Evolutionary conservation across 768 basidiomycete genomes (phyloP), one percentile per base, ranked within the genome.

Genomic region (Stropharia rugosoannulata): DNA sequence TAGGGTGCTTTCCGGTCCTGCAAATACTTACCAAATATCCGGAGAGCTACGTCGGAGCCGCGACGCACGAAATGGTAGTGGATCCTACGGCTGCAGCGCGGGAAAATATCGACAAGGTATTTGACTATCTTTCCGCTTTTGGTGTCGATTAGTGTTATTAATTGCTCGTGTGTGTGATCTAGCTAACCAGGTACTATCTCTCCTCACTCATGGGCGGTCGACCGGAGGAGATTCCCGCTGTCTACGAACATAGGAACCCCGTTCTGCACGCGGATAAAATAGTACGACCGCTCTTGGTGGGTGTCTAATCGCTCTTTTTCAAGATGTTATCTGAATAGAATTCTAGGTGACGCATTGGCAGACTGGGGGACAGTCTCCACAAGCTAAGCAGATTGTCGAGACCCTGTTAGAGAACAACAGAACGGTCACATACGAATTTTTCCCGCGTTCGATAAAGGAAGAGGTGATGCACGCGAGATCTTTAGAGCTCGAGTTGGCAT

Each of bases 201-300:
- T 22, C 42, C 25, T 43, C 38, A 22, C 51, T 52, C n/a, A 52
- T 52, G 51, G 51, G 51, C 35, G 51, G 51, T 9, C 32, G 41
- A 13, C 51, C 51, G 19, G 42, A 52, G 41, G 41, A 52, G 42
- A 36, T 52, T 22, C 51, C 51, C 51, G 32, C 42, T 18, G 42
- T 52, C 8, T 52, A 52, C 16, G 29, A 35, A 19, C 29, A n/a
- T 19, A 43, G 51, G 32, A 45, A 52, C 18, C 51, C 51, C 42
- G 27, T 55, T 39, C 22, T 35, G 19, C 47, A 48, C 9, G 54
- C 54, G 29, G 37, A 55, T 32, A 29, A 25, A 11, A 55, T 47
- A 18, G 40, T 22, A 18, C 25, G 22, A n/a, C 54, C 54, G 11
- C 54, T 47, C n/a, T 39, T 48, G 54, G 45, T 48, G 15, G 40